phyloP scores from a whole-genome alignment of 805 yeast species.

The Saccharomyces cerevisiae region DNA sequence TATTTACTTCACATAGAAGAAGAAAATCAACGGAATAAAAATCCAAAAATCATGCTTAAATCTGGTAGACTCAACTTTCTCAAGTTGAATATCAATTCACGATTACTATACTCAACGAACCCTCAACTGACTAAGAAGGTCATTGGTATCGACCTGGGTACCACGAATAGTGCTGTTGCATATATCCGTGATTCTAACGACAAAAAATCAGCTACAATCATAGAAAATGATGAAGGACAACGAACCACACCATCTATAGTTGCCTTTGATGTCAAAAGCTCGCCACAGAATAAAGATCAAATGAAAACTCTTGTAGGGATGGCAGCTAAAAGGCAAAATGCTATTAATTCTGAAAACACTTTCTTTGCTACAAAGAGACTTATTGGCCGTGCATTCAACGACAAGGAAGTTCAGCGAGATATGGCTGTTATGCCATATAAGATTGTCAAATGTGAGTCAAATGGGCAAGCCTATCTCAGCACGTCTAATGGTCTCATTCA shows the following conservation, averaged over 20 bases:
- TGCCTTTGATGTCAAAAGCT: slow-evolving; percentile 41
- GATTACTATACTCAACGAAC: not conserved
- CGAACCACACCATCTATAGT: slow-evolving; percentile 77
- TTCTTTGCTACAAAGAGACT: slow-evolving; percentile 76
- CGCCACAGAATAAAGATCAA: slow-evolving; percentile 10
- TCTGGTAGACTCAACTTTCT: not conserved
- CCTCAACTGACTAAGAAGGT: slow-evolving; percentile 31
- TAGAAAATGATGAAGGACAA: slow-evolving; percentile 67
- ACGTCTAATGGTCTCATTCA: slow-evolving; percentile 35
- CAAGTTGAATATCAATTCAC: not conserved
- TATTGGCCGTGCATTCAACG: slow-evolving; percentile 65
- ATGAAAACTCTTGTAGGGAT: slow-evolving; percentile 49
- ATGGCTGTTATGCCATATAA: slow-evolving; percentile 53
- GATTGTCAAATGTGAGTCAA: slow-evolving; percentile 43
- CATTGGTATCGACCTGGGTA: slow-evolving; percentile 77
- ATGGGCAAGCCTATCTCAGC: slow-evolving; percentile 64
- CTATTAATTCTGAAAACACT: slow-evolving; percentile 67
- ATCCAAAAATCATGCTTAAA: not conserved
- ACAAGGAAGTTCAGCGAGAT: slow-evolving; percentile 64
- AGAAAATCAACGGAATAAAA: not conserved
- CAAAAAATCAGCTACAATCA: slow-evolving; percentile 58
- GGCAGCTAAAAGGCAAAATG: slow-evolving; percentile 71
- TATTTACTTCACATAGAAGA: not conserved
- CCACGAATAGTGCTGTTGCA: slow-evolving; percentile 83
- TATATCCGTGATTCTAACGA: slow-evolving; percentile 32